These are phyloP conservation scores for Alternaria atra DNA, from an alignment of 2,329 filamentous ascomycete genomes.

Conservation along the genomic window DNA sequence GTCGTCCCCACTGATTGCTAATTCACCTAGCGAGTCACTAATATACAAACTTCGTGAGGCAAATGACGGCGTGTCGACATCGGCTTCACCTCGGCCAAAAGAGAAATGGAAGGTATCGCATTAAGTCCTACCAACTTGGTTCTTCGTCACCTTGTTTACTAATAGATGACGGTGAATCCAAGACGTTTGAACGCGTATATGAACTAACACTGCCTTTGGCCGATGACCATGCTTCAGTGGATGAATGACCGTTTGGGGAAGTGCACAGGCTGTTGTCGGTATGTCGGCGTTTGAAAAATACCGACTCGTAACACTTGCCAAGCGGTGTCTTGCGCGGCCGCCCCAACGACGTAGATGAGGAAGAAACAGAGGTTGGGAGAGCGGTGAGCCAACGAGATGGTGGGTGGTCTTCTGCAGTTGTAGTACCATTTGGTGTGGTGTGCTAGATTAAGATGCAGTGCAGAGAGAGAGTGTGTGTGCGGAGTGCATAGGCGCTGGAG, in stretches of 20 bases:
- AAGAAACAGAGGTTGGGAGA: neutral
- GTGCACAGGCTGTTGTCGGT: slow-evolving; percentile 12
- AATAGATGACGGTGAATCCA: neutral
- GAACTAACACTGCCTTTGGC: neutral
- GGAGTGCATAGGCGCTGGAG: neutral
- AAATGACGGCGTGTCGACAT: neutral
- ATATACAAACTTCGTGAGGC: neutral
- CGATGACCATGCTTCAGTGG: neutral
- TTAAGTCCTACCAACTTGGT: neutral
- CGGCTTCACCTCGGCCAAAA: neutral
- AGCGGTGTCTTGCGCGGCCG: slow-evolving; percentile 1
- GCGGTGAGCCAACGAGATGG: slow-evolving; percentile 3
- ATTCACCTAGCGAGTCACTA: neutral
- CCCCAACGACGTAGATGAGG: neutral
- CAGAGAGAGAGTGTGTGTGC: neutral
- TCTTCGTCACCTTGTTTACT: neutral
- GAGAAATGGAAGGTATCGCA: neutral
- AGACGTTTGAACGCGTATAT: neutral
- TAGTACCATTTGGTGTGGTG: neutral
- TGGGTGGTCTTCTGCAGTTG: neutral
- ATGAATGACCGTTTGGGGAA: neutral
- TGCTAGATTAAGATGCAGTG: slow-evolving; percentile 1
- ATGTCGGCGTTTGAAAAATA: slow-evolving; percentile 13
- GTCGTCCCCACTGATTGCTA: neutral
- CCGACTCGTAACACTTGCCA: slow-evolving; percentile 16